These are phyloP conservation scores for Myxozyma lipomycoides DNA, from an alignment of 805 yeast species.

Conservation along the genomic window DNA sequence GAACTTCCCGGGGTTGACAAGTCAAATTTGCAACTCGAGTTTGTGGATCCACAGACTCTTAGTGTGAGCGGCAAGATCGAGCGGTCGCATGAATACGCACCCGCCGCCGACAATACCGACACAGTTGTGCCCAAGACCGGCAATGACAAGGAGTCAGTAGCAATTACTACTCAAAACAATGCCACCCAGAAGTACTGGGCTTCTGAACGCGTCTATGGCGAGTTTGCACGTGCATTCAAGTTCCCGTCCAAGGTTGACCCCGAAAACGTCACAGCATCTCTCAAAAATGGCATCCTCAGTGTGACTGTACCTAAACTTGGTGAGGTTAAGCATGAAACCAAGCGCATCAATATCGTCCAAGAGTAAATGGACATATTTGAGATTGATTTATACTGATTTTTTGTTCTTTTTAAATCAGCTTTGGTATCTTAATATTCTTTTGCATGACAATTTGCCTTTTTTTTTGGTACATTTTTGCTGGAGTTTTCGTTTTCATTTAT, in stretches of 20 bases:
- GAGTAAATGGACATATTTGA: not conserved
- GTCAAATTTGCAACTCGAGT: constrained; percentile 19
- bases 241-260: constrained; percentile 18
- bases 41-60: constrained; percentile 20
- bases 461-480: not conserved
- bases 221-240: constrained; percentile 18
- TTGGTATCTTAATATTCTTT: not conserved
- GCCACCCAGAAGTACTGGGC: constrained; percentile 14
- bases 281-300: constrained; percentile 17
- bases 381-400: not conserved
- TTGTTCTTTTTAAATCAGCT: not conserved
- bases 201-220: constrained; percentile 18
- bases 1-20: constrained; percentile 26
- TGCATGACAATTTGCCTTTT: no score
- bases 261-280: constrained; percentile 15
- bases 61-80: constrained; percentile 16
- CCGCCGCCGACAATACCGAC: not conserved
- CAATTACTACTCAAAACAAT: not conserved
- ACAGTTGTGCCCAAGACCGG: not conserved
- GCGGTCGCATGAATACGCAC: constrained; percentile 8
- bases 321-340: not conserved
- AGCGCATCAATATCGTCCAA: not conserved
- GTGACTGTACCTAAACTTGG: constrained; percentile 16
- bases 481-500: not conserved
- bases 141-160: not conserved